A percentile compares a stretch with the other conserved stretches of the same genome.
Evolutionary conservation across 2,329 filamentous ascomycete genomes (phyloP).

Genomic region (Lecanicillium sp.): DNA sequence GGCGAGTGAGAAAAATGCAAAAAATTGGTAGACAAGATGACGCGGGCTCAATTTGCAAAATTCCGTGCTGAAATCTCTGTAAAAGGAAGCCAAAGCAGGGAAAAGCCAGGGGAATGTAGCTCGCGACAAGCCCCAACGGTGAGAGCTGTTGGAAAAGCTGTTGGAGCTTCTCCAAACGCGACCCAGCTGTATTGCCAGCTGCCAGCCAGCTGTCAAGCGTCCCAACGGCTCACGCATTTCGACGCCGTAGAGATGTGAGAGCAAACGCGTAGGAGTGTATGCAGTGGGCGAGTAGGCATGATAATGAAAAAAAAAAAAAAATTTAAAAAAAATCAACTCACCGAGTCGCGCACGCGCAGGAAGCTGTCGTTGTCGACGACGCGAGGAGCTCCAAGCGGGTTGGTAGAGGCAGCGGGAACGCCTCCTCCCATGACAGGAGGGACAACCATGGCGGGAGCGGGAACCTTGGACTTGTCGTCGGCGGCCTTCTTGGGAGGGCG

Average conservation of each 20-base stretch:
- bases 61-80: too few species aligned
- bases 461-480: constrained; percentile 28
- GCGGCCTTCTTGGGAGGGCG: constrained; percentile 36
- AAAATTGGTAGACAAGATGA: too few species aligned
- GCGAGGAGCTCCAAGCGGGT: constrained; percentile 12
- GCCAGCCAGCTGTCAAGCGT: too few species aligned
- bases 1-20: too few species aligned
- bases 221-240: too few species aligned
- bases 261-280: background rate
- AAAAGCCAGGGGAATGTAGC: too few species aligned
- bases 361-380: constrained; percentile 67
- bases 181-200: too few species aligned
- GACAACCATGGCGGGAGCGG: constrained; percentile 30
- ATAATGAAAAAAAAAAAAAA: constrained; percentile 9
- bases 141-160: too few species aligned
- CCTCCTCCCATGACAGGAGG: constrained; percentile 18
- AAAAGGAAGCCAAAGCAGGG: too few species aligned
- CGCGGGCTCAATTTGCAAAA: too few species aligned
- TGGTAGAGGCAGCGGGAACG: constrained; percentile 14
- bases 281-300: background rate
- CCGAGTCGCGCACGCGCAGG: constrained; percentile 70
- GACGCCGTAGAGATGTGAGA: background rate
- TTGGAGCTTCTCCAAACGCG: too few species aligned
- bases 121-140: too few species aligned
- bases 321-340: constrained; percentile 43